Conservation (phyloP, 2,329 filamentous ascomycete genomes). For the Fonsecaea erecta region DNA sequence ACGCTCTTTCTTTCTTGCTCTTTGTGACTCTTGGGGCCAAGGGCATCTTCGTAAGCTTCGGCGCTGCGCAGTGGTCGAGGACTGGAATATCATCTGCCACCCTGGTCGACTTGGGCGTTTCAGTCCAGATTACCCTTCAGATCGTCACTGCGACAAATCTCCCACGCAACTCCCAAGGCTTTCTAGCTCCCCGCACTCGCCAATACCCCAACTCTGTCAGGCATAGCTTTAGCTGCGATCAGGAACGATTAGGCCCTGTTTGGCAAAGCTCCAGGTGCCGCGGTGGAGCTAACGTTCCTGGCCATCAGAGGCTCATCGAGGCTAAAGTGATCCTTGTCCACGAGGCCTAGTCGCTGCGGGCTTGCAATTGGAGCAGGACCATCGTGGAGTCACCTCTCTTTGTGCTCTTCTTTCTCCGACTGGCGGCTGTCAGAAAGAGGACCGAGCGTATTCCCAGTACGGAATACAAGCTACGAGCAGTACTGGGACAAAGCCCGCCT, state of each 20-base stretch:
- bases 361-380: slow-evolving; percentile 14
- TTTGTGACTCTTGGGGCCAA: slow-evolving; percentile 10
- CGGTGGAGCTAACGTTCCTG: background rate
- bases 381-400: slow-evolving; percentile 17
- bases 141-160: slow-evolving; percentile 28
- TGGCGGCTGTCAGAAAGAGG: slow-evolving; percentile 9
- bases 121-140: slow-evolving; percentile 30
- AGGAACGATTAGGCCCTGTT: slow-evolving; percentile 10
- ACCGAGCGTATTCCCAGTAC: background rate
- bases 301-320: slow-evolving; percentile 1
- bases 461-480: background rate
- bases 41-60: background rate
- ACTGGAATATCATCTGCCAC: slow-evolving; percentile 3
- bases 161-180: slow-evolving; percentile 7
- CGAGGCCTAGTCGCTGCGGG: background rate
- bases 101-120: slow-evolving; percentile 23
- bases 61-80: slow-evolving; percentile 3
- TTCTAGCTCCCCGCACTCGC: slow-evolving; percentile 22
- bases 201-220: slow-evolving; percentile 12
- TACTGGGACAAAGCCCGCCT: background rate
- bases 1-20: background rate
- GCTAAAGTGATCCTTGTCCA: slow-evolving; percentile 6
- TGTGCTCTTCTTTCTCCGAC: slow-evolving; percentile 9
- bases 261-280: slow-evolving; percentile 25
- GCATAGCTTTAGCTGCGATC: slow-evolving; percentile 16